Evolutionary conservation across 768 basidiomycete species (phyloP).

Genomic region (Amanita rubescens): DNA sequence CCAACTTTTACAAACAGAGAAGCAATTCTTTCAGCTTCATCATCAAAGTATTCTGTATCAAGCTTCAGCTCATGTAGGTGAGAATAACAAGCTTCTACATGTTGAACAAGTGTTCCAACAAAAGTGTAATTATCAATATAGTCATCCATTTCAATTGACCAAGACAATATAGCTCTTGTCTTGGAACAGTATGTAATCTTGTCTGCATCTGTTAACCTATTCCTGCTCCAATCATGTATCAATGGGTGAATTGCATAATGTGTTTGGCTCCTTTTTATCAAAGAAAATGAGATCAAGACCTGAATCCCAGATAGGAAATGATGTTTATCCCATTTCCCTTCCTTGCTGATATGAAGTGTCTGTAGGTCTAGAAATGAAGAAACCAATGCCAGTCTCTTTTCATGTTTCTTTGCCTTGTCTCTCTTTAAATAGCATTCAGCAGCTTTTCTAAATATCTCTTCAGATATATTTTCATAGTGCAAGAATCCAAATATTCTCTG

Average conservation of each 20-base stretch:
- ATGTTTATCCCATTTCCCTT: slow-evolving; percentile 9
- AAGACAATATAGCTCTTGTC: neutral
- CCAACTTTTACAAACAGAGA: neutral
- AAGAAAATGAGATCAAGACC: slow-evolving; percentile 11
- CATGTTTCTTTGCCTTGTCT: neutral
- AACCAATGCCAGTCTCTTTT: neutral
- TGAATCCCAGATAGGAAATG: slow-evolving; percentile 12
- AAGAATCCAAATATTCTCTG: slow-evolving; percentile 14
- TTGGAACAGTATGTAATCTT: neutral
- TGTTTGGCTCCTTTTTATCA: slow-evolving; percentile 7
- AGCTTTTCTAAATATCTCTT: slow-evolving; percentile 12
- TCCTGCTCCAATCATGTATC: slow-evolving; percentile 9
- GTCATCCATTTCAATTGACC: slow-evolving; percentile 2
- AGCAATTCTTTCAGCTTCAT: neutral
- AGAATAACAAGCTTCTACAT: neutral
- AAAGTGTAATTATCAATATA: neutral
- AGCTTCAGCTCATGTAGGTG: neutral
- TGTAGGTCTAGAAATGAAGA: neutral
- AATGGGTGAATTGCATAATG: slow-evolving; percentile 11
- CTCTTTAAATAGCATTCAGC: neutral
- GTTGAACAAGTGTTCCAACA: neutral
- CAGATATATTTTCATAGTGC: too few species aligned
- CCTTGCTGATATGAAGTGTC: neutral
- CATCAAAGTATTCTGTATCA: neutral
- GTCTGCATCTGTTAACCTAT: neutral